These are phyloP conservation scores for Cyclanthera cordifolia DNA, from an alignment of 306 rosid genomes.

Conservation along the genomic window DNA sequence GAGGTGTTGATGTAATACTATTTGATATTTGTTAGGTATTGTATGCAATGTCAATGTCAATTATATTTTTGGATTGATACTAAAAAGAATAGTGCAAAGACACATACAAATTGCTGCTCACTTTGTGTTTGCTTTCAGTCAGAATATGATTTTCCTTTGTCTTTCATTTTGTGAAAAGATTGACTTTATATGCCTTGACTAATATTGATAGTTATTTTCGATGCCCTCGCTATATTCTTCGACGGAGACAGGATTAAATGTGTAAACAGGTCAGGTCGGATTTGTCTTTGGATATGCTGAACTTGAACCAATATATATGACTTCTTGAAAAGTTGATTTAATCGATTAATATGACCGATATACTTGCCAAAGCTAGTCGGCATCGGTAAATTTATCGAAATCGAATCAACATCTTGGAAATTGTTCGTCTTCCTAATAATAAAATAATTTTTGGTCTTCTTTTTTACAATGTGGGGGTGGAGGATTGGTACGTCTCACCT, in stretches of 20 bases:
- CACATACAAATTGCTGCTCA: not conserved
- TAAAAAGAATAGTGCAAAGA: not conserved
- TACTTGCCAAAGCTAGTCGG: not conserved
- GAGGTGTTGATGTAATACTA: not conserved
- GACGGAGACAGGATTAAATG: not conserved
- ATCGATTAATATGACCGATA: not conserved
- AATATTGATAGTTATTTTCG: not conserved
- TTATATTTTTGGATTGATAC: slow-evolving; percentile 11
- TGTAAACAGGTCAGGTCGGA: not conserved
- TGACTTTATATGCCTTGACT: not conserved
- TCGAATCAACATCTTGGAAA: not conserved
- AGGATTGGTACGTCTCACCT: too few relatives aligned
- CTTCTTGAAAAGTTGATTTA: not conserved
- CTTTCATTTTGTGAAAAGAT: not conserved
- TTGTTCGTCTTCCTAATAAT: not conserved
- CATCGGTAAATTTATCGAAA: not conserved
- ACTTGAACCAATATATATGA: not conserved
- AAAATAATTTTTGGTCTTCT: not conserved
- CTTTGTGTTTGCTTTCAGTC: slow-evolving; percentile 8
- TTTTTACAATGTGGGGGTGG: too few relatives aligned
- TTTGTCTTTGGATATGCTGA: not conserved
- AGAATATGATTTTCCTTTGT: slow-evolving; percentile 9
- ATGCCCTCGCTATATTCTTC: not conserved
- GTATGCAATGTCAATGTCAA: slow-evolving; percentile 16
- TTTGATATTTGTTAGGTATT: slow-evolving; percentile 27